Percentiles rank a stretch among this genome's conserved stretches.
phyloP scores from a whole-genome alignment of 495 filamentous ascomycete genomes.

The Aspergillus olivimuriae region DNA sequence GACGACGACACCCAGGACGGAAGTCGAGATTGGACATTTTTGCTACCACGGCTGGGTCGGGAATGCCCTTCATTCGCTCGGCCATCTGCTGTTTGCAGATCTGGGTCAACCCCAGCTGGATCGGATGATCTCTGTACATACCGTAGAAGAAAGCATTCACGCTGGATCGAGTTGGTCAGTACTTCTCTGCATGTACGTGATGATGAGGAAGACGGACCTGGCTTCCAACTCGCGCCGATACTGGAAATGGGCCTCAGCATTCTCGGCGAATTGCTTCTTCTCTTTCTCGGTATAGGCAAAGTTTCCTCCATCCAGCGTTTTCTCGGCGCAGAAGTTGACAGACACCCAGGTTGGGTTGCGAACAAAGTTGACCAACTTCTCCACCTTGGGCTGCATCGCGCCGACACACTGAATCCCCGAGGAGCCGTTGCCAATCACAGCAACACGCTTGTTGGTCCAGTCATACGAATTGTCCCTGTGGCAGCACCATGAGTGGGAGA shows the following conservation, averaged over 20 bases:
- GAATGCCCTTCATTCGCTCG: constrained; percentile 26
- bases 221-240: constrained; percentile 2
- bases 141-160: neutral
- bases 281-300: constrained; percentile 24
- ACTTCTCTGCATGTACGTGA: neutral
- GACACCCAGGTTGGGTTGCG: constrained; percentile 2
- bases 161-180: neutral
- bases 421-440: constrained; percentile 37
- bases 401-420: constrained; percentile 45
- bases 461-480: constrained; percentile 23
- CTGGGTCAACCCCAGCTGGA: neutral
- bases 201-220: neutral
- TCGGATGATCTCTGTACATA: neutral
- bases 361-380: constrained; percentile 1
- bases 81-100: constrained; percentile 16
- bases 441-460: constrained; percentile 36
- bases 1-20: constrained; percentile 36
- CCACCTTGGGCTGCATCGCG: constrained; percentile 12
- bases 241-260: neutral
- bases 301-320: constrained; percentile 19
- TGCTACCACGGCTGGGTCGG: constrained; percentile 15
- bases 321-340: constrained; percentile 16
- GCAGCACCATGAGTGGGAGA: no score
- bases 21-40: constrained; percentile 33
- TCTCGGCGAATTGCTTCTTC: constrained; percentile 9